These are phyloP conservation scores for Hygrophorus russula DNA, from an alignment of 768 basidiomycete species.

Conservation along the genomic window DNA sequence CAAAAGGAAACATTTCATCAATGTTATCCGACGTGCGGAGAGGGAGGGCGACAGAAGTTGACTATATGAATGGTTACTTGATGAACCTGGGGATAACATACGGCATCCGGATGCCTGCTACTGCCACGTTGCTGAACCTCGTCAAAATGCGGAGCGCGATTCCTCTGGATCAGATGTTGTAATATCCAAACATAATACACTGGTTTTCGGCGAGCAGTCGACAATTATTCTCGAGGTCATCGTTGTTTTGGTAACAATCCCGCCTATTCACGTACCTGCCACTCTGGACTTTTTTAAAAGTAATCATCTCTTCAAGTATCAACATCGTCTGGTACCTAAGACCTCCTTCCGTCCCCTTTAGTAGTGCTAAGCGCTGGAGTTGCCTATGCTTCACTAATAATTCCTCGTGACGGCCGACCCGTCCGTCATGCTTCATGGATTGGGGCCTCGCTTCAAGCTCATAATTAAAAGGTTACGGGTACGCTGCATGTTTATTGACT, in stretches of 20 bases:
- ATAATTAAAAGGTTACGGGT: too few relatives aligned
- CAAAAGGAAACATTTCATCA: slow-evolving; percentile 62
- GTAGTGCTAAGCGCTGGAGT: too few relatives aligned
- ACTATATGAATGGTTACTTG: slow-evolving; percentile 78
- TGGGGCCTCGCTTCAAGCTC: too few relatives aligned
- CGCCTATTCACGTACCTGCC: too few relatives aligned
- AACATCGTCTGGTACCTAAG: too few relatives aligned
- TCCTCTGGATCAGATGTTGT: slow-evolving; percentile 39
- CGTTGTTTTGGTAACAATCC: too few relatives aligned
- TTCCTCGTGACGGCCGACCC: not conserved
- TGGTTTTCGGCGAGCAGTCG: not conserved
- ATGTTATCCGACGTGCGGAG: slow-evolving; percentile 65
- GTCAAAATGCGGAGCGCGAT: slow-evolving; percentile 47
- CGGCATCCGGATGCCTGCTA: slow-evolving; percentile 47
- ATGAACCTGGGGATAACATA: slow-evolving; percentile 46
- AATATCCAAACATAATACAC: not conserved
- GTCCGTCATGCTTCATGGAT: too few relatives aligned
- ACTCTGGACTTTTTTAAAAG: too few relatives aligned
- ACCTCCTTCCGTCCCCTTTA: too few relatives aligned
- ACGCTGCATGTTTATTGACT: too few relatives aligned
- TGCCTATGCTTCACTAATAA: not conserved
- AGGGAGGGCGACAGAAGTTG: slow-evolving; percentile 63
- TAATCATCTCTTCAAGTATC: too few relatives aligned
- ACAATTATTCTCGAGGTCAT: not conserved
- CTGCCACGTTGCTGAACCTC: slow-evolving; percentile 41